Percentiles rank a stretch among this genome's conserved stretches.
Conservation (phyloP, 2,329 filamentous ascomycete genomes). For the Emmonsiellopsis sp. region DNA sequence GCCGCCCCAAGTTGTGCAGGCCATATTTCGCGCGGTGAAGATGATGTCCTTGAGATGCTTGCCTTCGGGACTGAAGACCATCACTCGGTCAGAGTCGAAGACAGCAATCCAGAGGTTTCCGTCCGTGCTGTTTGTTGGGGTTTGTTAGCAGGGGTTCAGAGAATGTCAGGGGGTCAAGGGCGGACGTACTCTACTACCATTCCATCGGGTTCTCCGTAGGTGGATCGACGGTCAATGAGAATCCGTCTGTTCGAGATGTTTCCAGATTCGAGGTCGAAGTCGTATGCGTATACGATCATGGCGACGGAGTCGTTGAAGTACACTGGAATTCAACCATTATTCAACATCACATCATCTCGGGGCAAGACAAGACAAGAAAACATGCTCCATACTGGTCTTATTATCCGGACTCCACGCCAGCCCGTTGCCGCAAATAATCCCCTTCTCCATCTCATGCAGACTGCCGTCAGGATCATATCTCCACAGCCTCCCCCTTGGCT, state of each 20-base stretch:
- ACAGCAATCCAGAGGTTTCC: conserved; percentile 31
- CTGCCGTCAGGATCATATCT: conserved; percentile 45
- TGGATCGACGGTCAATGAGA: conserved; percentile 47
- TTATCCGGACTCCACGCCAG: conserved; percentile 68
- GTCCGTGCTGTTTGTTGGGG: conserved; percentile 17
- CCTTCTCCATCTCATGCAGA: conserved; percentile 49
- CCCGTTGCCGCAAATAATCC: conserved; percentile 70
- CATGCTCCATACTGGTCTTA: conserved; percentile 40
- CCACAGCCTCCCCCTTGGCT: conserved; percentile 17
- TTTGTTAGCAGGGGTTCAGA: background rate
- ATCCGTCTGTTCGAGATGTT: conserved; percentile 57
- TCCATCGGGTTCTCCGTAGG: conserved; percentile 27
- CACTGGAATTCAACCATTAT: conserved; percentile 35
- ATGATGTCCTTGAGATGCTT: conserved; percentile 25
- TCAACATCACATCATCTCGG: background rate
- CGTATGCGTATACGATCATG: conserved; percentile 61
- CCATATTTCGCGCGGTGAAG: conserved; percentile 23
- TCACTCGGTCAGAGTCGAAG: conserved; percentile 24
- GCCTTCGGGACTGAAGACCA: conserved; percentile 25
- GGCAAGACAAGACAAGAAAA: conserved; percentile 13
- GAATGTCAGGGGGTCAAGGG: background rate
- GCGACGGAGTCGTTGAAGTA: conserved; percentile 76
- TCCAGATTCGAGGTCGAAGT: conserved; percentile 58
- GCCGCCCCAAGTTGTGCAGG: conserved; percentile 31
- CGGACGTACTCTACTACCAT: conserved; percentile 29